phyloP scores from a whole-genome alignment of 495 filamentous ascomycete species.

The Hypoxylon cercidicola region DNA sequence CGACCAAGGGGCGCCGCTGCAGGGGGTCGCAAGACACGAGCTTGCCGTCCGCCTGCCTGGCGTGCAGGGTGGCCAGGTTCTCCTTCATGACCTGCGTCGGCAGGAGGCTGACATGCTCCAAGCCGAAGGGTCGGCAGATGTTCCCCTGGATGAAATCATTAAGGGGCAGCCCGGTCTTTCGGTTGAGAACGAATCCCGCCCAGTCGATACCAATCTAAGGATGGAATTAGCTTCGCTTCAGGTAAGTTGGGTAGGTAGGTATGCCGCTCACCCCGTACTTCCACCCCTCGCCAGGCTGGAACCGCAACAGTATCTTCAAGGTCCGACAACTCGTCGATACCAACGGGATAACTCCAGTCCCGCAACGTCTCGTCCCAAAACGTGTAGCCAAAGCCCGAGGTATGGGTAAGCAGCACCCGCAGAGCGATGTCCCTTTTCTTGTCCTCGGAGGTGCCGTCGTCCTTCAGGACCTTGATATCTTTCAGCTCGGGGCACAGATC shows the following conservation, averaged over 20 bases:
- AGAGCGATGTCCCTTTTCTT: constrained; percentile 68
- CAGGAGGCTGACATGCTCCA: constrained; percentile 65
- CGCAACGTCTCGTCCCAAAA: constrained; percentile 65
- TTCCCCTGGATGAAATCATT: constrained; percentile 66
- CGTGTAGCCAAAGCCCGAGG: constrained; percentile 62
- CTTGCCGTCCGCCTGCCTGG: constrained; percentile 52
- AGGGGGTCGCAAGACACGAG: constrained; percentile 60
- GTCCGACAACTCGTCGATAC: constrained; percentile 67
- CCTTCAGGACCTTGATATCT: constrained; percentile 57
- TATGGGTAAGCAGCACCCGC: constrained; percentile 70
- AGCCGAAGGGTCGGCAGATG: constrained; percentile 66
- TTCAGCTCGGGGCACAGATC: constrained; percentile 62
- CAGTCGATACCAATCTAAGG: constrained; percentile 66
- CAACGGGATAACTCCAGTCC: constrained; percentile 56
- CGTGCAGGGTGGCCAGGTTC: constrained; percentile 62
- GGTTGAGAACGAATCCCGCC: constrained; percentile 65
- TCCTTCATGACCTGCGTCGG: constrained; percentile 61
- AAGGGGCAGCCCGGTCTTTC: constrained; percentile 59
- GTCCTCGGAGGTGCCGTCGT: constrained; percentile 58
- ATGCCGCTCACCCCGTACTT: constrained; percentile 63
- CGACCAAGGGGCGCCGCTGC: constrained; percentile 53
- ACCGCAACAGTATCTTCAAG: constrained; percentile 56
- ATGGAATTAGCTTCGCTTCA: not conserved
- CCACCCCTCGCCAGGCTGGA: constrained; percentile 67
- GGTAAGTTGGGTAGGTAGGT: not conserved